Conservation (phyloP, 2,329 filamentous ascomycete genomes). For the Sporothrix luriei region DNA sequence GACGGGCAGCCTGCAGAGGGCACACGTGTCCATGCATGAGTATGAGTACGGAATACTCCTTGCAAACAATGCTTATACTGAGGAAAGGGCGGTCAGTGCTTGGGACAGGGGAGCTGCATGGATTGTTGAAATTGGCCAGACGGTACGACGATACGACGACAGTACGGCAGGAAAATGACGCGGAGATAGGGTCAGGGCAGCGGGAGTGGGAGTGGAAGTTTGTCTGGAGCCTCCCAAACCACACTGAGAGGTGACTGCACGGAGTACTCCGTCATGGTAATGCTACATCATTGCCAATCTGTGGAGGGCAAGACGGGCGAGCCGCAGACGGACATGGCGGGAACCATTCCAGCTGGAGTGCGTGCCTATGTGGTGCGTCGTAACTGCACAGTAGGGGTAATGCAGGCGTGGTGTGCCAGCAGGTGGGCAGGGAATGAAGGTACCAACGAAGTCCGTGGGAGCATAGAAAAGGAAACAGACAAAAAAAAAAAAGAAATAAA, state of each 20-base stretch:
- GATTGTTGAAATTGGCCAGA: not conserved
- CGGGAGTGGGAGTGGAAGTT: too few relatives aligned
- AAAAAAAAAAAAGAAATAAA: too few relatives aligned
- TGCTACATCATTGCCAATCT: not conserved
- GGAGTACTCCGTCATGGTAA: too few relatives aligned
- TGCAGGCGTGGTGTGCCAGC: not conserved
- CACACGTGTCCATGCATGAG: not conserved
- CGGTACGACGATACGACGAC: too few relatives aligned
- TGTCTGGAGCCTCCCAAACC: not conserved
- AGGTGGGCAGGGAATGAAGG: not conserved
- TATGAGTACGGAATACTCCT: too few relatives aligned
- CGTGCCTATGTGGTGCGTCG: not conserved
- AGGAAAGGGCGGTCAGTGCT: not conserved
- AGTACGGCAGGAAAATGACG: constrained; percentile 12
- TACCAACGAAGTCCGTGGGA: not conserved
- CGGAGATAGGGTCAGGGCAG: not conserved
- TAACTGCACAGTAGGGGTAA: not conserved
- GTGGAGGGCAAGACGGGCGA: constrained; percentile 11
- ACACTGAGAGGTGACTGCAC: not conserved
- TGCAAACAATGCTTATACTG: too few relatives aligned
- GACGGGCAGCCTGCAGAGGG: not conserved
- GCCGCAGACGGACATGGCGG: not conserved
- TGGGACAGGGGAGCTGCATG: not conserved
- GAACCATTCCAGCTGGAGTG: constrained; percentile 18
- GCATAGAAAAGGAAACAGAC: too few relatives aligned